Percentiles rank a stretch among this genome's conserved stretches.
These are phyloP conservation scores for Fusarium zealandicum DNA, from an alignment of 2,329 filamentous ascomycete species.

Conservation along the genomic window DNA sequence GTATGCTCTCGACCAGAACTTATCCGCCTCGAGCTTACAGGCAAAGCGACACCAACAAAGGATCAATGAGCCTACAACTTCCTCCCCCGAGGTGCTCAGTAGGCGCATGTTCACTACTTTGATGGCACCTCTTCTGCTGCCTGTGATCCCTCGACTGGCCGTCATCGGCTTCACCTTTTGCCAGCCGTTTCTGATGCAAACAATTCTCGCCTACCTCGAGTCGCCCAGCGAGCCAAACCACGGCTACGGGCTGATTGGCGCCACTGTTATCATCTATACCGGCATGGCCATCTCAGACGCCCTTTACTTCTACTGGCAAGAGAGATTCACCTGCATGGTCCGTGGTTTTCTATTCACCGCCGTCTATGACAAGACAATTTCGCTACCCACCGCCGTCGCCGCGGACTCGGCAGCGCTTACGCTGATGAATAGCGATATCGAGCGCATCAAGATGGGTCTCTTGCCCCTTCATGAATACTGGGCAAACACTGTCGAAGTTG, in stretches of 20 bases:
- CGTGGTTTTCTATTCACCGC: slow-evolving; percentile 41
- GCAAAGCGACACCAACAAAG: not conserved
- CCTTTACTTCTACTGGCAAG: slow-evolving; percentile 45
- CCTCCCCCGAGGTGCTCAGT: not conserved
- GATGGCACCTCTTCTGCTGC: slow-evolving; percentile 35
- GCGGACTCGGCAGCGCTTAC: slow-evolving; percentile 47
- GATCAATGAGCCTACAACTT: not conserved
- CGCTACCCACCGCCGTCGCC: slow-evolving; percentile 13
- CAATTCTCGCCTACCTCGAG: slow-evolving; percentile 43
- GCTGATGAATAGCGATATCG: slow-evolving; percentile 50
- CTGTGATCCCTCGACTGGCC: slow-evolving; percentile 43
- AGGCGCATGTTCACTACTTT: not conserved
- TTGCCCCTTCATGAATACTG: slow-evolving; percentile 46
- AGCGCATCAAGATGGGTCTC: slow-evolving; percentile 45
- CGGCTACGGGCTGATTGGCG: slow-evolving; percentile 47
- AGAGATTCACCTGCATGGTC: slow-evolving; percentile 42
- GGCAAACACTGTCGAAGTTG: slow-evolving; percentile 45
- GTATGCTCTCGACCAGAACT: slow-evolving; percentile 1
- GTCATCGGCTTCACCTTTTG: slow-evolving; percentile 48
- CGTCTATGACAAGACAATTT: slow-evolving; percentile 46
- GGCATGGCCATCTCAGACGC: slow-evolving; percentile 47
- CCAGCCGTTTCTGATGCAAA: slow-evolving; percentile 50
- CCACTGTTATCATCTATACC: slow-evolving; percentile 42
- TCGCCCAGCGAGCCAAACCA: slow-evolving; percentile 31
- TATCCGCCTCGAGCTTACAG: not conserved